Conservation (phyloP, 495 filamentous ascomycete genomes). For the Aspergillus egyptiacus region DNA sequence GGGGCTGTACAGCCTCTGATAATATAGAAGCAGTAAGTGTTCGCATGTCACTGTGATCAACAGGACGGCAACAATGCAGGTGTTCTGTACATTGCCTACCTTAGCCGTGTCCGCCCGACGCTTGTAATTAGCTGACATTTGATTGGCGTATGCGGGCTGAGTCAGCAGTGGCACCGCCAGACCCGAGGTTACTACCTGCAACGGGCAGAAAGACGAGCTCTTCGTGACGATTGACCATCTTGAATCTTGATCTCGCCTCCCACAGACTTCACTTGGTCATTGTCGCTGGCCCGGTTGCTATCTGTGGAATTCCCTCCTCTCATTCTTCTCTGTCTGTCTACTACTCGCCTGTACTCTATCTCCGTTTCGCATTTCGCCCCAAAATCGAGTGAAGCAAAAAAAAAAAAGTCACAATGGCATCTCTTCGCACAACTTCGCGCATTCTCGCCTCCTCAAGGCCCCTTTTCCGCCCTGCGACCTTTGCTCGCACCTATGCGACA, state of each 20-base stretch:
- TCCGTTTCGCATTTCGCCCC: constrained; percentile 3
- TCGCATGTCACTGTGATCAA: no score
- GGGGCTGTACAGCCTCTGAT: no score
- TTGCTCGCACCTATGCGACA: constrained; percentile 47
- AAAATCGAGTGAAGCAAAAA: constrained; percentile 7
- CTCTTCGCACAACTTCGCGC: constrained; percentile 67
- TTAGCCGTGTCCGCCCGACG: constrained; percentile 43
- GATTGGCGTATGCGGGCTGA: constrained; percentile 34
- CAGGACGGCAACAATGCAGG: neutral
- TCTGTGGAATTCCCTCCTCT: constrained; percentile 12
- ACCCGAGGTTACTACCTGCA: constrained; percentile 42
- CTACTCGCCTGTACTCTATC: constrained; percentile 1
- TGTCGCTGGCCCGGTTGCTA: constrained; percentile 20
- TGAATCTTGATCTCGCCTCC: constrained; percentile 28
- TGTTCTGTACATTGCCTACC: no score
- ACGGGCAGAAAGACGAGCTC: constrained; percentile 14
- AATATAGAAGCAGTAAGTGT: no score
- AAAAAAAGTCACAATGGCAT: constrained; percentile 55
- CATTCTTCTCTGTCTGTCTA: neutral
- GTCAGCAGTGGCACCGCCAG: constrained; percentile 34
- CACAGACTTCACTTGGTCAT: constrained; percentile 14
- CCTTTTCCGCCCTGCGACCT: constrained; percentile 44
- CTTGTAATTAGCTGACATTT: constrained; percentile 36
- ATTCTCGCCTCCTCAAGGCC: constrained; percentile 54
- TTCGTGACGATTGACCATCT: constrained; percentile 25